Percentiles rank a stretch among this genome's conserved stretches.
phyloP scores from a whole-genome alignment of 768 basidiomycete species.

The Panus rudis region DNA sequence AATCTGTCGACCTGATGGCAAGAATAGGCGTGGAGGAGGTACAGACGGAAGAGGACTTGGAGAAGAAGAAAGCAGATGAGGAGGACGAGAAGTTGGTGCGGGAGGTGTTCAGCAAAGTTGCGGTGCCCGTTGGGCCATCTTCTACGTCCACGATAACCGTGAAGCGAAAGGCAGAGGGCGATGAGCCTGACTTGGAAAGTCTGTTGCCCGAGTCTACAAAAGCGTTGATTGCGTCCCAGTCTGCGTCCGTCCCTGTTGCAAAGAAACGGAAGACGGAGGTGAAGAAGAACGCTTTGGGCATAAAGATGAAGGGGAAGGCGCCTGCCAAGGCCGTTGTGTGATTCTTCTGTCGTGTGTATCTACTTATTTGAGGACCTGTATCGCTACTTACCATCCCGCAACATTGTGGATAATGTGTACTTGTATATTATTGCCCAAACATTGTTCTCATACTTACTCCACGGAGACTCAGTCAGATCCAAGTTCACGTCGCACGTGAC shows the following conservation, averaged over 20 bases:
- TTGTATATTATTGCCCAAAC: too few relatives aligned
- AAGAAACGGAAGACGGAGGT: conserved; percentile 61
- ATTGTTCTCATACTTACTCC: too few relatives aligned
- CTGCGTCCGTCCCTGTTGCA: conserved; percentile 28
- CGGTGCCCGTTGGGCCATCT: conserved; percentile 27
- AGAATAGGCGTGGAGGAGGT: conserved; percentile 60
- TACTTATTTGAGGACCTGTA: too few relatives aligned
- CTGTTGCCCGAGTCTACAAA: conserved; percentile 62
- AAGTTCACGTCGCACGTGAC: too few relatives aligned
- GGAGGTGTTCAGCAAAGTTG: conserved; percentile 77
- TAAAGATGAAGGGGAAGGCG: conserved; percentile 56
- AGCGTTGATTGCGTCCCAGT: conserved; percentile 47
- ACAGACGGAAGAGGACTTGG: conserved; percentile 71
- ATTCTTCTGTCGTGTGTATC: background rate
- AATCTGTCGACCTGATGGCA: conserved; percentile 60
- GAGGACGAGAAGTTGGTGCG: conserved; percentile 91
- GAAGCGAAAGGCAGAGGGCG: conserved; percentile 79
- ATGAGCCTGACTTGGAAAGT: conserved; percentile 64
- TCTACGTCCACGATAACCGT: conserved; percentile 47
- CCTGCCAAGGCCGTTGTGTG: conserved; percentile 15
- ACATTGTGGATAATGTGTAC: too few relatives aligned
- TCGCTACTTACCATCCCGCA: too few relatives aligned
- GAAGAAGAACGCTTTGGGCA: conserved; percentile 64
- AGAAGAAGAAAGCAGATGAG: conserved; percentile 66
- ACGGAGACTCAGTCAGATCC: too few relatives aligned